These are phyloP conservation scores for Coemansia sp. DNA, from an alignment of 192 early-diverging fungal genomes.

Conservation along the genomic window DNA sequence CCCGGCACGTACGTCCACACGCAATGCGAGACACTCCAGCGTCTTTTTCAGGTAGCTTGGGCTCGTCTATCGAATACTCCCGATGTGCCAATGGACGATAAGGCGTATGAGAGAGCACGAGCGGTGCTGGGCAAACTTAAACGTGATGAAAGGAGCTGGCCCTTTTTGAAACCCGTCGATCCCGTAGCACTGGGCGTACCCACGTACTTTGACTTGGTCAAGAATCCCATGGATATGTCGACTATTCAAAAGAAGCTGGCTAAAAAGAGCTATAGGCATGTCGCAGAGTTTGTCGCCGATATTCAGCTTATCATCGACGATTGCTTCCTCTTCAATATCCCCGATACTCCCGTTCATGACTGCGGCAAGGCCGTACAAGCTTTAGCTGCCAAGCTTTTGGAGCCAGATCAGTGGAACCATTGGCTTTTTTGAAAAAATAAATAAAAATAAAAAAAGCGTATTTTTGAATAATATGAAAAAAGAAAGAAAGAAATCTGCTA, in stretches of 20 bases:
- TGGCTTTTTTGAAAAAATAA: conserved; percentile 23
- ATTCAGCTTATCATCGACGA: conserved; percentile 68
- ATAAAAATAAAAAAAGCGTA: too few species aligned
- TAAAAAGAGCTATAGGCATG: conserved; percentile 55
- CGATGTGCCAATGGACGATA: neutral
- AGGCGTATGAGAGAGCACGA: conserved; percentile 18
- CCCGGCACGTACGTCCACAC: conserved; percentile 56
- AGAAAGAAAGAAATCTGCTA: neutral
- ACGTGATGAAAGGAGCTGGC: conserved; percentile 34
- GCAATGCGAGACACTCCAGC: conserved; percentile 58
- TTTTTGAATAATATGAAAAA: neutral
- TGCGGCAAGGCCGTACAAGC: conserved; percentile 58
- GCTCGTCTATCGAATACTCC: neutral
- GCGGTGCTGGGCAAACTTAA: conserved; percentile 31
- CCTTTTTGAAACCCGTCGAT: conserved; percentile 68
- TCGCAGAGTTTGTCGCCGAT: conserved; percentile 62
- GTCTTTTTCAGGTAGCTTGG: conserved; percentile 55
- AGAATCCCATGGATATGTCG: conserved; percentile 73
- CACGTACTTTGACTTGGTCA: conserved; percentile 67
- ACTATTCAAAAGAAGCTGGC: conserved; percentile 63
- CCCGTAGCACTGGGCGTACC: conserved; percentile 61
- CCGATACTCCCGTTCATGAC: conserved; percentile 57
- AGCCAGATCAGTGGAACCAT: conserved; percentile 30
- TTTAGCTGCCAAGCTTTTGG: conserved; percentile 22
- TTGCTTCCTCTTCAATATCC: conserved; percentile 67